Evolutionary conservation across 345 rosid species (phyloP).

Genomic region (Populus davidiana): DNA sequence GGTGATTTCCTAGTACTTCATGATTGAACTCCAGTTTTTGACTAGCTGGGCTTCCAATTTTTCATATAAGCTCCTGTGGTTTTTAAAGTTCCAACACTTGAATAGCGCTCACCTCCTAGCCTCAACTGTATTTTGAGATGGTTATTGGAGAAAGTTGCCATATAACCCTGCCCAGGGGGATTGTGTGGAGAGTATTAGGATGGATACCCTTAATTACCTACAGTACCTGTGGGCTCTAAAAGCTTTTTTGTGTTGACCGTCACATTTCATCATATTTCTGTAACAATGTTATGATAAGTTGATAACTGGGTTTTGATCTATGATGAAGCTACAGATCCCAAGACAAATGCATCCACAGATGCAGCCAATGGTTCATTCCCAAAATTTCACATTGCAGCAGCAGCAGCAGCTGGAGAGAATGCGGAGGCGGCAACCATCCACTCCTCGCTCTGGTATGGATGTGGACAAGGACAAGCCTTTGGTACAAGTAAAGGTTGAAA

Average conservation of each 20-base stretch:
- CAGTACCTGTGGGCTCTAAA: background rate
- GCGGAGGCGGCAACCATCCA: slow-evolving; percentile 58
- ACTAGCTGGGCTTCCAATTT: background rate
- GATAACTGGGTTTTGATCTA: background rate
- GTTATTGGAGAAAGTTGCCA: background rate
- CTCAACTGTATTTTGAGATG: background rate
- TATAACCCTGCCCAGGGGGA: background rate
- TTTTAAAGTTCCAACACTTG: background rate
- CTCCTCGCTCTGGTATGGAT: slow-evolving; percentile 59
- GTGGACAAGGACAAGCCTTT: slow-evolving; percentile 67
- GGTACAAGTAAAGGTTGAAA: slow-evolving; percentile 81
- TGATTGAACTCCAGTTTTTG: background rate
- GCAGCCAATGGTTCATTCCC: slow-evolving; percentile 70
- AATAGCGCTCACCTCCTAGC: background rate
- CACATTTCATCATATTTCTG: background rate
- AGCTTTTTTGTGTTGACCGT: background rate
- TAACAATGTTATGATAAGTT: background rate
- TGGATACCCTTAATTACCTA: background rate
- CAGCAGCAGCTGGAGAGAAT: slow-evolving; percentile 53
- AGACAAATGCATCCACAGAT: slow-evolving; percentile 74
- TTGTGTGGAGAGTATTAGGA: background rate
- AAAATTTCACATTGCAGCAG: slow-evolving; percentile 48
- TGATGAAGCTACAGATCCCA: slow-evolving; percentile 47
- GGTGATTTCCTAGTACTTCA: background rate
- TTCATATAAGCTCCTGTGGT: background rate